These are phyloP conservation scores for Lachnellula occidentalis DNA, from an alignment of 2,329 filamentous ascomycete genomes.

Conservation along the genomic window DNA sequence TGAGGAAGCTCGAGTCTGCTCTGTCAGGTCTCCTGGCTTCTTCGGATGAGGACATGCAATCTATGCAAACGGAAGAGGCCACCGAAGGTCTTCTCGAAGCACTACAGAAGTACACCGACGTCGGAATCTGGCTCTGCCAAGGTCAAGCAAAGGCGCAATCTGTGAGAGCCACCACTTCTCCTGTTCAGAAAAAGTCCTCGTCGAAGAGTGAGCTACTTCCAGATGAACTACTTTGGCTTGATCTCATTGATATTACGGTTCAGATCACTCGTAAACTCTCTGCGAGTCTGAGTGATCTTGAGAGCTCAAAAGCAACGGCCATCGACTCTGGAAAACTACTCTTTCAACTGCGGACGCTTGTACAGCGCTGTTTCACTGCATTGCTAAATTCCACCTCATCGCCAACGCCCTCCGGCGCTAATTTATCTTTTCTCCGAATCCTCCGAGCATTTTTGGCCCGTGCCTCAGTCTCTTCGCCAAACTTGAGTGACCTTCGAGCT, in stretches of 20 bases:
- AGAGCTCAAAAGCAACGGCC: slow-evolving; percentile 20
- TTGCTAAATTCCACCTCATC: slow-evolving; percentile 70
- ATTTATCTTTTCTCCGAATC: slow-evolving; percentile 80
- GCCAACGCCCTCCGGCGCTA: slow-evolving; percentile 34
- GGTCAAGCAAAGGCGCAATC: slow-evolving; percentile 63
- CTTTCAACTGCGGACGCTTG: slow-evolving; percentile 65
- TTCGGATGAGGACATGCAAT: slow-evolving; percentile 49
- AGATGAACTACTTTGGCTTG: slow-evolving; percentile 55
- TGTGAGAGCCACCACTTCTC: slow-evolving; percentile 33
- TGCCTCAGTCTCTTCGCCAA: slow-evolving; percentile 76
- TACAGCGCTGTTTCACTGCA: slow-evolving; percentile 87
- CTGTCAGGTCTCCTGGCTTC: slow-evolving; percentile 68
- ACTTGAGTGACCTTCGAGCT: slow-evolving; percentile 75
- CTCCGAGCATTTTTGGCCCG: slow-evolving; percentile 82
- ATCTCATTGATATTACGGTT: slow-evolving; percentile 55
- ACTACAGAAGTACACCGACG: slow-evolving; percentile 82
- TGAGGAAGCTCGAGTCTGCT: slow-evolving; percentile 73
- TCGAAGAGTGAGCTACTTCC: slow-evolving; percentile 41
- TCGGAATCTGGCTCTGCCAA: slow-evolving; percentile 95
- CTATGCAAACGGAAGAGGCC: slow-evolving; percentile 52
- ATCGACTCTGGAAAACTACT: slow-evolving; percentile 58
- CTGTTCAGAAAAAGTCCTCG: slow-evolving; percentile 45
- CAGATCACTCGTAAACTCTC: slow-evolving; percentile 61
- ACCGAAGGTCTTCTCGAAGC: slow-evolving; percentile 69
- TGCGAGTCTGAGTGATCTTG: slow-evolving; percentile 42